Percentiles rank a stretch among this genome's conserved stretches.
Evolutionary conservation across 306 rosid genomes (phyloP).

Genomic region (Vigna mungo): DNA sequence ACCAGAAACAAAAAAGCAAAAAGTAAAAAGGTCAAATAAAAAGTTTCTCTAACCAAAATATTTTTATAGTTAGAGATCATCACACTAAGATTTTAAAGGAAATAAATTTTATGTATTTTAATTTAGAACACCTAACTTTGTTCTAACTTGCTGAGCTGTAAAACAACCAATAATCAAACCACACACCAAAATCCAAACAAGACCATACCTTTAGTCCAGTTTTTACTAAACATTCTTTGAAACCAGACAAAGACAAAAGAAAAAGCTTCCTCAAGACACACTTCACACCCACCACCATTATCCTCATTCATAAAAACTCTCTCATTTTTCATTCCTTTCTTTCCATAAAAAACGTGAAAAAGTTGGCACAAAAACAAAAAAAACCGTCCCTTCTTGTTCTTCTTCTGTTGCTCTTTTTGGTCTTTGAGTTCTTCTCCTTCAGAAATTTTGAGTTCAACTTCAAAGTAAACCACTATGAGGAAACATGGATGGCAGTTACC

Average conservation of each 20-base stretch:
- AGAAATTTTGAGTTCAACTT: neutral
- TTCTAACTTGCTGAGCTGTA: neutral
- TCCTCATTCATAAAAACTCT: conserved; percentile 47
- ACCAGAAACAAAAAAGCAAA: too few relatives aligned
- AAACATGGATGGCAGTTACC: conserved; percentile 96
- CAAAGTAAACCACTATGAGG: conserved; percentile 66
- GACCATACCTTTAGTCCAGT: neutral
- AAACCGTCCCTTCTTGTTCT: neutral
- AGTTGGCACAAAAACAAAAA: conserved; percentile 35
- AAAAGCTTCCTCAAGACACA: conserved; percentile 43
- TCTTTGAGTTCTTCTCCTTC: neutral
- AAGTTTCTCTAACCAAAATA: too few relatives aligned
- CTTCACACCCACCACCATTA: conserved; percentile 42
- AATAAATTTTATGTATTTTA: too few relatives aligned
- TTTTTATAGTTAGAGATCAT: too few relatives aligned
- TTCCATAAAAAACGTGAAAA: conserved; percentile 41
- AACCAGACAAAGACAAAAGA: conserved; percentile 59
- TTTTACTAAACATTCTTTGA: neutral
- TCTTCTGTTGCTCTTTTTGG: conserved; percentile 22
- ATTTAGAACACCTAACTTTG: too few relatives aligned
- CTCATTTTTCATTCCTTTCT: conserved; percentile 38
- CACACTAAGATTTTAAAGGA: too few relatives aligned
- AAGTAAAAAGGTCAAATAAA: too few relatives aligned
- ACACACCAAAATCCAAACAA: conserved; percentile 2
- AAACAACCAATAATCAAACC: conserved; percentile 15